Percentiles rank a stretch among this genome's conserved stretches.
Evolutionary conservation across 2,329 filamentous ascomycete genomes (phyloP).

Genomic region (Exophiala lecanii-corni): DNA sequence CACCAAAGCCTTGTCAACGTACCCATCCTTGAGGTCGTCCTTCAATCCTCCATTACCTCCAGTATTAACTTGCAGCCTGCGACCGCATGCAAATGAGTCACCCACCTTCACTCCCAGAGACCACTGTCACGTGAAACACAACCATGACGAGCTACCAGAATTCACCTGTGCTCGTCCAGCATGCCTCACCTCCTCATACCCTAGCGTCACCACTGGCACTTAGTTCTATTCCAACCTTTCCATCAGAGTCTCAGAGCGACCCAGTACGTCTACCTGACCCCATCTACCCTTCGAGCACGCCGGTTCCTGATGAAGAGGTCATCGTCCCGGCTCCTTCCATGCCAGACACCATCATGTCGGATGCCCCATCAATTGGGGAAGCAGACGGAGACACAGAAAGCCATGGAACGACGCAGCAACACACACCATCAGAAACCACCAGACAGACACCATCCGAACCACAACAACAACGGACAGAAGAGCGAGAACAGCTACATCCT

Average conservation of each 20-base stretch:
- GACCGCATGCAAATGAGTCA: too few relatives aligned
- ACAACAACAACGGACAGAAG: too few relatives aligned
- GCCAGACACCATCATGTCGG: neutral
- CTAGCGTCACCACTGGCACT: constrained; percentile 10
- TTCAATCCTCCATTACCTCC: too few relatives aligned
- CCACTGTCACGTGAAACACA: too few relatives aligned
- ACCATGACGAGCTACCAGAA: constrained; percentile 23
- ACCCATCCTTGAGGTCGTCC: too few relatives aligned
- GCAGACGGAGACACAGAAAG: constrained; percentile 17
- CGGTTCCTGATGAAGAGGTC: neutral
- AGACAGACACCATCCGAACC: too few relatives aligned
- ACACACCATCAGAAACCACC: too few relatives aligned
- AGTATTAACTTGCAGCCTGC: too few relatives aligned
- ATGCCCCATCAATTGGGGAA: constrained; percentile 1
- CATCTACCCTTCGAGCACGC: neutral
- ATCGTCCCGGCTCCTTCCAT: neutral
- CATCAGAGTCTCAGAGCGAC: constrained; percentile 4
- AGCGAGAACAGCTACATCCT: too few relatives aligned
- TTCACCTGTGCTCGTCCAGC: constrained; percentile 22
- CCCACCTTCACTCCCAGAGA: too few relatives aligned
- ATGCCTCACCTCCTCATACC: constrained; percentile 20
- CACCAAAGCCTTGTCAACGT: too few relatives aligned
- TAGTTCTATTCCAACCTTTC: constrained; percentile 10
- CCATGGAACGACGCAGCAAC: too few relatives aligned
- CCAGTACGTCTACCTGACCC: constrained; percentile 4